Evolutionary conservation across 2,329 filamentous ascomycete genomes (phyloP), one percentile per base, ranked within the genome.

Genomic region (Aspergillus novofumigatus): DNA sequence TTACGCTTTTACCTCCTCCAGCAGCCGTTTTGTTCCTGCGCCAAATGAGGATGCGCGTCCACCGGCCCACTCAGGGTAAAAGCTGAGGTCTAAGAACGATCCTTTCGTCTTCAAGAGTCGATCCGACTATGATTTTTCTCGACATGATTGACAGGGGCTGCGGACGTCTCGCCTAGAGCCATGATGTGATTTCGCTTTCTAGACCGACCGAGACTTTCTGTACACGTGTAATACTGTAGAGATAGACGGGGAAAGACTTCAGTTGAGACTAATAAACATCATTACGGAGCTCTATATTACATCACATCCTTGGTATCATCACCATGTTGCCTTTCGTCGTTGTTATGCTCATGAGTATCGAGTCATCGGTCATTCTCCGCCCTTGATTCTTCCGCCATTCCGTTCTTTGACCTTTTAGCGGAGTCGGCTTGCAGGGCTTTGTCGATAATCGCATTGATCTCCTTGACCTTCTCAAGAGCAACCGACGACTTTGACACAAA

Each of bases 331-430:
- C 10, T 4, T 32, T 35, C 4, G 32, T 35, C 11, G 32, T 14
- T 35, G 32, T 14, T 35, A 17, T 35, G 11, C 32, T 35, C 29
- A 14, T 35, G 29, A 35, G 29, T 14, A 35, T 35, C 32, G 10
- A 29, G 65, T 82, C 81, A 87, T 77, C 91, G 86, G 66, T 89
- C 91, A 75, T 97, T 97, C 69, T 96, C 91, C 25, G 87, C 86
- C 55, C 89, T 91, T 62, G 90, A 84, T 77, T 96, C 90, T 41
- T 91, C 91, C 45, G 90, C 90, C 69, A 87, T 87, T 71, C 96
- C 86, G 70, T 88, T 86, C 76, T 83, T 82, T 10, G 72, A 68
- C 52, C 74, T 69, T 56, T 66, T 66, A 77, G 89, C 90, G 48
- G 85, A 82, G 74, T 97, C 93, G 66, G 91, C 86, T 26, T 86